Base-by-base conservation (phyloP, 1,284 basidiomycete species). In the Moesziomyces aphidis region DNA sequence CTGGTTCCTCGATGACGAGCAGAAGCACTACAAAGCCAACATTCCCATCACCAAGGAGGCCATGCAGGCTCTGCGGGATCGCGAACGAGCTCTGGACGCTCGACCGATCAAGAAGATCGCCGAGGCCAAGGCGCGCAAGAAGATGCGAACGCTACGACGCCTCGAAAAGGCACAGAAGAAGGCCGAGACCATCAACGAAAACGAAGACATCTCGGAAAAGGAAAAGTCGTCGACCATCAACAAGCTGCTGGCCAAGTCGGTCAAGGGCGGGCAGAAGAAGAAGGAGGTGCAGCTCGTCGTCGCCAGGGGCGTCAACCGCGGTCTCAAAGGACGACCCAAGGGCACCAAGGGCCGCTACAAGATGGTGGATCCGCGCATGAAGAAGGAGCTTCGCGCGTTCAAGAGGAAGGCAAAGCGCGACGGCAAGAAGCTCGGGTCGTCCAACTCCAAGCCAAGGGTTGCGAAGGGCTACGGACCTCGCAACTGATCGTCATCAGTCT, bases 81-180 rank as follows among this genome's bases (percentile, higher is more conserved):
- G 92, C 83, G 93, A 97, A 86, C 91, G 95, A 24, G 94, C 94
- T 6, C 88, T 99, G 50, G 95, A 99, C 83, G 95, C 96, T 3
- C 90, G 97, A 15, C 97, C 97, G 19, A 99, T 99, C 87, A 99
- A 98, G 88, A 99, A 99, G 88, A 89, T 99, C 13, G 97, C 96
- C 21, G 97, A 99, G 87, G 97, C 97, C 47, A 99, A 99, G 86
- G 95, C 94, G 42, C 89, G 97, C 69, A 99, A 99, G 87, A 99
- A 99, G 88, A 87, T 93, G 85, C 93, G 92, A 86, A 93, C 94
- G 5, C 89, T 90, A 22, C 91, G 93, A 79, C 88, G 91, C 52
- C 86, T 98, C 22, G 93, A 97, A 79, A 96, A 94, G 86, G 94
- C 94, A 17, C 91, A 94, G 89, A 95, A 93, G 87, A 98, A 97